Percentiles rank a stretch among this genome's conserved stretches.
phyloP scores from a whole-genome alignment of 768 basidiomycete species.

The Hygrocybe coccinea region DNA sequence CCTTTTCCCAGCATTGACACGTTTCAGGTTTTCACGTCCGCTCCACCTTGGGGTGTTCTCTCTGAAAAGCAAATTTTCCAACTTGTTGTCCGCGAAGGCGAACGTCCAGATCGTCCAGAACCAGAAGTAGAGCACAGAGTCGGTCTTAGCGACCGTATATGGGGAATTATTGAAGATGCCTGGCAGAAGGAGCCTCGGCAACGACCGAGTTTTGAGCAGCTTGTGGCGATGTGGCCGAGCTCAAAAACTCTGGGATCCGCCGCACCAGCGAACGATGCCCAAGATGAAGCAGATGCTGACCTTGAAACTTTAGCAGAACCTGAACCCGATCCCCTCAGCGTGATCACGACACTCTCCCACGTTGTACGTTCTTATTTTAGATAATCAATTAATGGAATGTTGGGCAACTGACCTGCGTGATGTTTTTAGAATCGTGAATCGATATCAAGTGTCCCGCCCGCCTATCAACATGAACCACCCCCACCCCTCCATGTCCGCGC shows the following conservation, averaged over 20 bases:
- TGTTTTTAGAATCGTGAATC: background rate
- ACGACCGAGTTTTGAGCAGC: conserved; percentile 24
- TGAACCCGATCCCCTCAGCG: too few relatives aligned
- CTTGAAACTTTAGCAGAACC: too few relatives aligned
- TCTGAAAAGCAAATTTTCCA: conserved; percentile 24
- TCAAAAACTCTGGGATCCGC: background rate
- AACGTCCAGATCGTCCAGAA: conserved; percentile 26
- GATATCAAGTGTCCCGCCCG: background rate
- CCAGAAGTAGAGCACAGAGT: conserved; percentile 3
- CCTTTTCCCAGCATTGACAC: too few relatives aligned
- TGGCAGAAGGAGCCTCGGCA: conserved; percentile 23
- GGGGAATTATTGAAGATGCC: conserved; percentile 23
- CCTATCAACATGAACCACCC: background rate
- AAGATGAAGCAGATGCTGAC: too few relatives aligned
- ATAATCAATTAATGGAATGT: too few relatives aligned
- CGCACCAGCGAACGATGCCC: background rate
- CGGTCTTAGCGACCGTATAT: conserved; percentile 19
- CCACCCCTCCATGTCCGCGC: background rate
- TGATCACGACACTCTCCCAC: too few relatives aligned
- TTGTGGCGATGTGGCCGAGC: conserved; percentile 12
- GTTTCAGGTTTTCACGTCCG: conserved; percentile 22
- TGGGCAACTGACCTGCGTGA: too few relatives aligned
- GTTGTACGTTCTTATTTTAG: too few relatives aligned
- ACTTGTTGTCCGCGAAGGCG: conserved; percentile 22
- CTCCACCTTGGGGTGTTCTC: conserved; percentile 23